These are phyloP conservation scores for Trypanosoma platydactyli DNA, from an alignment of 208 protist species.

Conservation along the genomic window DNA sequence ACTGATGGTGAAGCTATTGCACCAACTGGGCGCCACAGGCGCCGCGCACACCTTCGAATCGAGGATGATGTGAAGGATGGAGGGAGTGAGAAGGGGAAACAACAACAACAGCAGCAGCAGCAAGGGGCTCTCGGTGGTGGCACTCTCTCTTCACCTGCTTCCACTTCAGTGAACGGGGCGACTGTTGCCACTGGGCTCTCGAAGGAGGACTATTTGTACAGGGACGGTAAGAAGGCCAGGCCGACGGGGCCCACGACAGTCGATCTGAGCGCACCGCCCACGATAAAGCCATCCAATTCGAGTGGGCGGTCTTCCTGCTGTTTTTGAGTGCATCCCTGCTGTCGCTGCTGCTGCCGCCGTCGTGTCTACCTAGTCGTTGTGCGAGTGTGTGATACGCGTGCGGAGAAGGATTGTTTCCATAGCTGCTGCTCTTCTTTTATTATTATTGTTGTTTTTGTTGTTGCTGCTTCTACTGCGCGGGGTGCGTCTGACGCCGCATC, in stretches of 20 bases:
- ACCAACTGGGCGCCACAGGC: conserved; percentile 13
- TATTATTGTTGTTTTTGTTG: conserved; percentile 7
- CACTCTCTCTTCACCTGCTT: too few species aligned
- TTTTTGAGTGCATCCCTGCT: conserved; percentile 11
- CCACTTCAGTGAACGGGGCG: background rate
- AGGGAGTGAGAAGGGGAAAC: background rate
- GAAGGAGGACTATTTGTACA: conserved; percentile 11
- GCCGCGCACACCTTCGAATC: conserved; percentile 42
- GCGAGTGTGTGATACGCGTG: background rate
- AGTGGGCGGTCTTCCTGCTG: conserved; percentile 20
- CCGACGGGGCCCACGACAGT: conserved; percentile 31
- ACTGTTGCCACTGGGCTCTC: background rate
- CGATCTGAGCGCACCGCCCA: conserved; percentile 4
- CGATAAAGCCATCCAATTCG: background rate
- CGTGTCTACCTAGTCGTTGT: too few species aligned
- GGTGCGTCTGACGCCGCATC: too few species aligned
- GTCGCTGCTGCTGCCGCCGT: conserved; percentile 19
- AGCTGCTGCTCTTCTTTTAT: conserved; percentile 6
- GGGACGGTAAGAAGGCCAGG: background rate
- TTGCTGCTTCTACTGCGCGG: too few species aligned
- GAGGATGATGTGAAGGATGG: conserved; percentile 33
- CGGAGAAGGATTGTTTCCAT: conserved; percentile 5
- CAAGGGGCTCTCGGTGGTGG: background rate
- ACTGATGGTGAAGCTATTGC: conserved; percentile 2
- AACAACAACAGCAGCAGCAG: background rate